Evolutionary conservation across 1,284 basidiomycete species (phyloP).

Genomic region (Rhodofomes roseus): DNA sequence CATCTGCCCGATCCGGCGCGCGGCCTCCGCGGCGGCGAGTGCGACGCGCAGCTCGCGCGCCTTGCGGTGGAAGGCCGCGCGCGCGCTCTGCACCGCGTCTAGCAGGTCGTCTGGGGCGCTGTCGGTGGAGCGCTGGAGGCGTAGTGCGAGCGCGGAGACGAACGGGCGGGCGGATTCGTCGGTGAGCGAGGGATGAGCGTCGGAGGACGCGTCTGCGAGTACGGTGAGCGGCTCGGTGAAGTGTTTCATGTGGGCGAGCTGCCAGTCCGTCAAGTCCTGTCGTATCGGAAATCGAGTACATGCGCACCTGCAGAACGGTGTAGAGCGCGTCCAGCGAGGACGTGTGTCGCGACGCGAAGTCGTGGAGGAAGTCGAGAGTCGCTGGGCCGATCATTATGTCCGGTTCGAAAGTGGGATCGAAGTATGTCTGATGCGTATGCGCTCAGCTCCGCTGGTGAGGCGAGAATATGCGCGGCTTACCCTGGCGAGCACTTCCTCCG

Average conservation of each 20-base stretch:
- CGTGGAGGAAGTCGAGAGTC: constrained; percentile 48
- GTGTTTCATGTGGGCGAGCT: constrained; percentile 67
- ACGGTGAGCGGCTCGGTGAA: constrained; percentile 57
- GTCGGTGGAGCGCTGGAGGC: constrained; percentile 14
- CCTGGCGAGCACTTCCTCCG: constrained; percentile 49
- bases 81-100: constrained; percentile 34
- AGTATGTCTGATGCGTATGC: constrained; percentile 50
- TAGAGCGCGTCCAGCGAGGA: constrained; percentile 52
- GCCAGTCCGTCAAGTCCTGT: not conserved
- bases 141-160: constrained; percentile 37
- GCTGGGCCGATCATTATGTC: constrained; percentile 57
- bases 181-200: constrained; percentile 13
- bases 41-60: constrained; percentile 41
- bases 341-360: constrained; percentile 51
- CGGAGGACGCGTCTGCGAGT: constrained; percentile 23
- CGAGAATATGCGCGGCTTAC: constrained; percentile 27
- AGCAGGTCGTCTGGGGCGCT: constrained; percentile 23
- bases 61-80: constrained; percentile 31
- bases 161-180: constrained; percentile 33
- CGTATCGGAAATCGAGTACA: not conserved
- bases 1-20: constrained; percentile 38
- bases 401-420: constrained; percentile 54
- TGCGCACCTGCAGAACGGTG: constrained; percentile 55
- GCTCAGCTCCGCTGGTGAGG: not conserved
- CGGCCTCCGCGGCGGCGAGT: constrained; percentile 40